Evolutionary conservation across 2,329 filamentous ascomycete species (phyloP).

Genomic region (Trichoderma koningiopsis): DNA sequence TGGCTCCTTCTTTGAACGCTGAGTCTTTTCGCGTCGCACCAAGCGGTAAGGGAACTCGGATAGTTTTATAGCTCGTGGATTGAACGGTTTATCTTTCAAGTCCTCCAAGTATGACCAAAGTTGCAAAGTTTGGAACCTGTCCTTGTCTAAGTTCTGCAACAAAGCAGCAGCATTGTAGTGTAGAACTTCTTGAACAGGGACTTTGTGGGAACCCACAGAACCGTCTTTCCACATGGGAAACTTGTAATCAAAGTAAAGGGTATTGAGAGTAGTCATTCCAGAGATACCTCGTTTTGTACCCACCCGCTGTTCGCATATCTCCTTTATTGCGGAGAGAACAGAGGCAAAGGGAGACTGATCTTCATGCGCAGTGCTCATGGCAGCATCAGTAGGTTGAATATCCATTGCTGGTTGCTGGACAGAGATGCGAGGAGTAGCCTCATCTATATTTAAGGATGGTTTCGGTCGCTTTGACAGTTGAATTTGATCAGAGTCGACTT

Average conservation of each 20-base stretch:
- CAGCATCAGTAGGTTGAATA: constrained; percentile 4
- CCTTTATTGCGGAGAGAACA: constrained; percentile 35
- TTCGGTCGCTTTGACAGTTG: constrained; percentile 10
- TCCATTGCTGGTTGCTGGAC: background rate
- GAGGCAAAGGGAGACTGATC: constrained; percentile 35
- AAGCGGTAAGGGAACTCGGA: constrained; percentile 37
- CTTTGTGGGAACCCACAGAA: constrained; percentile 41
- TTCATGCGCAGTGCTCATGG: constrained; percentile 4
- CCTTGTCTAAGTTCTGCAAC: constrained; percentile 38
- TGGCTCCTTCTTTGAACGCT: constrained; percentile 10
- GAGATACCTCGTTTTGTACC: constrained; percentile 32
- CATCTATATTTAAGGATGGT: background rate
- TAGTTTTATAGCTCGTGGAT: constrained; percentile 34
- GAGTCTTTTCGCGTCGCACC: constrained; percentile 31
- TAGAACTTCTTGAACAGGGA: constrained; percentile 47
- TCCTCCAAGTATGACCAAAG: constrained; percentile 42
- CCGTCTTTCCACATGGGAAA: constrained; percentile 36
- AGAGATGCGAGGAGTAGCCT: background rate
- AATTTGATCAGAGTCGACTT: background rate
- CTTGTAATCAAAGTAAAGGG: constrained; percentile 39
- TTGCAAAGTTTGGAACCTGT: constrained; percentile 38
- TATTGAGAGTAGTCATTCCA: constrained; percentile 32
- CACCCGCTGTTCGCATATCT: constrained; percentile 22
- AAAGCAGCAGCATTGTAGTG: constrained; percentile 50
- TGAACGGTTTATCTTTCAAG: constrained; percentile 34